A percentile compares a stretch with the other conserved stretches of the same genome.
Evolutionary conservation across 441 rosid species (phyloP).

Genomic region (Bocquillonia castaneifolia): DNA sequence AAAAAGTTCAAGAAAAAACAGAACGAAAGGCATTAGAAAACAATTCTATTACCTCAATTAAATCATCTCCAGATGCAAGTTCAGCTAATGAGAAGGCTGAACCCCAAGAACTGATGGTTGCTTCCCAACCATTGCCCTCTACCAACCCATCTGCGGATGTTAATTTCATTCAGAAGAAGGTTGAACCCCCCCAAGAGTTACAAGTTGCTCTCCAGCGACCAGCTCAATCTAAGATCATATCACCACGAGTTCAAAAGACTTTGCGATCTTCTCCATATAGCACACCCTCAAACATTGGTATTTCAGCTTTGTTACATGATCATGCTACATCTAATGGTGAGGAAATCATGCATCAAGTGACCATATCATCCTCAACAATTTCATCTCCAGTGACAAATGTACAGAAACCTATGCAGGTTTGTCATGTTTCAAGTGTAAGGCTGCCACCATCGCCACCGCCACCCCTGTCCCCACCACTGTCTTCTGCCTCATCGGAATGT

Average conservation of each 20-base stretch:
- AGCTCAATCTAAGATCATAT: slow-evolving; percentile 52
- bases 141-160: slow-evolving; percentile 12
- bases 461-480: slow-evolving; percentile 23
- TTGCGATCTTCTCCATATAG: slow-evolving; percentile 43
- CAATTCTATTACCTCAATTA: not conserved
- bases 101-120: slow-evolving; percentile 36
- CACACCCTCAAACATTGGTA: slow-evolving; percentile 51
- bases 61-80: slow-evolving; percentile 4
- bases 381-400: slow-evolving; percentile 31
- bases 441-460: slow-evolving; percentile 22
- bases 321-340: slow-evolving; percentile 40
- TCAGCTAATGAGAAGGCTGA: slow-evolving; percentile 33
- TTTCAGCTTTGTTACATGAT: slow-evolving; percentile 71
- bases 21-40: slow-evolving; percentile 33
- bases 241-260: slow-evolving; percentile 42
- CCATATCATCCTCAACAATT: slow-evolving; percentile 27
- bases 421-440: slow-evolving; percentile 18
- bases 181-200: slow-evolving; percentile 25
- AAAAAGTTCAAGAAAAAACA: slow-evolving; percentile 39
- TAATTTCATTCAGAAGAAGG: slow-evolving; percentile 4
- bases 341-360: slow-evolving; percentile 31
- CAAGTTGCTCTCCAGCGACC: slow-evolving; percentile 45
- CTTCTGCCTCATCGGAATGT: slow-evolving; percentile 21
- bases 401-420: slow-evolving; percentile 27
- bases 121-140: slow-evolving; percentile 26